Conservation (phyloP, 2,329 filamentous ascomycete genomes). For the Colletotrichum lupini region DNA sequence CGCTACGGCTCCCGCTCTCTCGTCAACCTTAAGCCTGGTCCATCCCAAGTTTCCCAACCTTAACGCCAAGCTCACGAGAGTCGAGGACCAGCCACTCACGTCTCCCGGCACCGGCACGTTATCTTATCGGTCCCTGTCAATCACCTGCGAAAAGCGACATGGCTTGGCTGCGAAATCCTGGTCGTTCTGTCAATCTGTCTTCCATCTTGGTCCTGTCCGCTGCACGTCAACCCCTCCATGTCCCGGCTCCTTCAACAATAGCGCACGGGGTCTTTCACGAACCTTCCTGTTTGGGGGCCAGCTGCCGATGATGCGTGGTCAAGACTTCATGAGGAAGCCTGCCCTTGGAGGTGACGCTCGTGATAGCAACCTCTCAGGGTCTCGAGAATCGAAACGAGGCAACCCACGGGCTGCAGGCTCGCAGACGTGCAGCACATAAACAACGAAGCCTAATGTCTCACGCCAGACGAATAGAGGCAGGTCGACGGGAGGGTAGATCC, state of each 20-base stretch:
- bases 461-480: conserved; percentile 29
- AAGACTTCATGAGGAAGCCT: not conserved
- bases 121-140: conserved; percentile 34
- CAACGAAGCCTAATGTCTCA: conserved; percentile 16
- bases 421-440: not conserved
- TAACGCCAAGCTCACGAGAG: conserved; percentile 4
- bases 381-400: not conserved
- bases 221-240: conserved; percentile 26
- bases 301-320: conserved; percentile 27
- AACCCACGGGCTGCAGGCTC: conserved; percentile 5
- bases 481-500: conserved; percentile 6
- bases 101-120: conserved; percentile 30
- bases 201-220: conserved; percentile 22
- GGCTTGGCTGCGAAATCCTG: not conserved
- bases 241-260: conserved; percentile 2
- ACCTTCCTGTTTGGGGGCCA: conserved; percentile 34
- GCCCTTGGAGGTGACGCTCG: not conserved
- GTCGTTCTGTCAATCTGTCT: not conserved
- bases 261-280: conserved; percentile 15
- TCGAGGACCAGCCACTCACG: conserved; percentile 25
- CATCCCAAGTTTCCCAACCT: not conserved
- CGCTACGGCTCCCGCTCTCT: not conserved
- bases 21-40: not conserved
- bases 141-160: conserved; percentile 14
- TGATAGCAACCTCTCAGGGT: conserved; percentile 4